Base-by-base conservation (phyloP, 495 filamentous ascomycete species). In the Penicillium egyptiacum region DNA sequence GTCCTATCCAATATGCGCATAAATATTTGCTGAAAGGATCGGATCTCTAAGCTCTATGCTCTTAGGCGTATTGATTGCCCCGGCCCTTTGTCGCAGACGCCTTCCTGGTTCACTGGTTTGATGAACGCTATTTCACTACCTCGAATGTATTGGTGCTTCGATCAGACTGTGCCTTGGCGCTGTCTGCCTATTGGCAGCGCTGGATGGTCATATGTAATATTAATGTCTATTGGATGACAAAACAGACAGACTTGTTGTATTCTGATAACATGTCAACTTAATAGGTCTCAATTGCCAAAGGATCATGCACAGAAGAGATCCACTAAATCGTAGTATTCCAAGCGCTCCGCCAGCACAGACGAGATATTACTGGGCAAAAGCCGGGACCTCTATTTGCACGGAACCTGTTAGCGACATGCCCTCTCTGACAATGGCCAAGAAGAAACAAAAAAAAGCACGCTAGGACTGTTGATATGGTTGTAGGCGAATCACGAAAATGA, bases 401-500 rank as follows among this genome's bases (percentile, higher is more conserved):
- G 30, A 16, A 8, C 16, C 46, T 49, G 46, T 28, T 33, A 31
- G 46, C n/a, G 17, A 33, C 1, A 31, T 20, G 12, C 5, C 45
- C n/a, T n/a, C n/a, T 17, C 22, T 14, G 35, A 40, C 19, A n/a
- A 31, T 31, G 40, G 50, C 7, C 9, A 33, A 54, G 20, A 33
- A 25, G 8, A 28, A 28, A 26, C 23, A 23, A 6, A 2, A 5
- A 5, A 5, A 7, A 49, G 23, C 12, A 19, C 12, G 31, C n/a
- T 23, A 5, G 26, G 8, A 30, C 14, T 12, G 17, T 2, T 23
- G 45, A 37, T 30, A 48, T 37, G 44, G 20, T 17, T 39, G 30
- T 11, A 22, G 49, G 40, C 16, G 26, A 30, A 46, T 79, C 64
- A 95, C 25, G 90, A 94, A 72, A 96, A 96, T 53, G 88, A 92